phyloP scores from a whole-genome alignment of 129 eudicot species.

The Flaveria linearis region DNA sequence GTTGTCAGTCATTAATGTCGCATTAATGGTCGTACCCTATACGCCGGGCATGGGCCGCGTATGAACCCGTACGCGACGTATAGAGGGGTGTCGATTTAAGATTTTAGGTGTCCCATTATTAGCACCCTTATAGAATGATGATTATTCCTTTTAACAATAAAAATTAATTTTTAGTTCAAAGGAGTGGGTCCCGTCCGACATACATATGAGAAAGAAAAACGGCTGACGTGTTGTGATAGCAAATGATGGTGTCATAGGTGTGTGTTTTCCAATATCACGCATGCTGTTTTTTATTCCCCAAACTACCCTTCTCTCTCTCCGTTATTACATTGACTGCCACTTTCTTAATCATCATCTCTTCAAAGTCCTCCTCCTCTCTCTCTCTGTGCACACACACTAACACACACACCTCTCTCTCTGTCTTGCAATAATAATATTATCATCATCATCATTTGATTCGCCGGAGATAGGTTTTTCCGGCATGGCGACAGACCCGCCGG shows the following conservation, averaged over 20 bases:
- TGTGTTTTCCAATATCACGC: slow-evolving; percentile 53
- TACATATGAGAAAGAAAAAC: slow-evolving; percentile 3
- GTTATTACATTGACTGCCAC: slow-evolving; percentile 30
- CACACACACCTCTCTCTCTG: background rate
- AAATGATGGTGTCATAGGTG: slow-evolving; percentile 46
- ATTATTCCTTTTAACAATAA: too few species aligned
- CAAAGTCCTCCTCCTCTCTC: slow-evolving; percentile 12
- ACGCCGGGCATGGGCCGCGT: too few species aligned
- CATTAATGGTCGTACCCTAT: too few species aligned
- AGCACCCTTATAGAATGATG: too few species aligned
- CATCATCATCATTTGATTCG: background rate
- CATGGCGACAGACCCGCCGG: slow-evolving; percentile 78
- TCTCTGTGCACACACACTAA: too few species aligned
- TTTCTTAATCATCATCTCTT: slow-evolving; percentile 29
- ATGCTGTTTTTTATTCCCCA: slow-evolving; percentile 39
- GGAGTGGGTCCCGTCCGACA: background rate
- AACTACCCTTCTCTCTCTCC: slow-evolving; percentile 12
- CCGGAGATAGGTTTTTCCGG: slow-evolving; percentile 42
- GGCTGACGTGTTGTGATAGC: slow-evolving; percentile 32
- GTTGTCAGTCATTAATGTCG: too few species aligned
- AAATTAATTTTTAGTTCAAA: background rate
- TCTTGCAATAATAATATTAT: background rate
- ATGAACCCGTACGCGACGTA: too few species aligned
- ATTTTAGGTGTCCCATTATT: too few species aligned
- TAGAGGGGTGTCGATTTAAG: too few species aligned